These are phyloP conservation scores for Phytophthora citrophthora DNA, from an alignment of 352 stramenopile species.

Conservation along the genomic window DNA sequence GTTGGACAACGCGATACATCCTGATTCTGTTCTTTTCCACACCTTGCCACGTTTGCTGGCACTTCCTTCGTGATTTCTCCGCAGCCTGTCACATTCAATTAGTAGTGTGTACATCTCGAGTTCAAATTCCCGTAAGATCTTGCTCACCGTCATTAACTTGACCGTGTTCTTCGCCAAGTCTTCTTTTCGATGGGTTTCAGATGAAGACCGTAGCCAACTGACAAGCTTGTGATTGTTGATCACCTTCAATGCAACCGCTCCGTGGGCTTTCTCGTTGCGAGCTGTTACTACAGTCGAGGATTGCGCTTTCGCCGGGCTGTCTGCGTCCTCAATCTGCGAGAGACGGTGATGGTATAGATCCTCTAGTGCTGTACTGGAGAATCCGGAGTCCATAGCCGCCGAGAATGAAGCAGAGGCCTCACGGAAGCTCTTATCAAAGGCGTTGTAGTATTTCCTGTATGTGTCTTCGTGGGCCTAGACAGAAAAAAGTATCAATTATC, in stretches of 20 bases:
- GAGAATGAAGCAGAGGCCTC: conserved; percentile 69
- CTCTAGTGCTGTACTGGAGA: conserved; percentile 76
- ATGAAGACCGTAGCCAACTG: conserved; percentile 75
- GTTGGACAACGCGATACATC: conserved; percentile 75
- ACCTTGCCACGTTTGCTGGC: conserved; percentile 59
- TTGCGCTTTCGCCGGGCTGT: conserved; percentile 22
- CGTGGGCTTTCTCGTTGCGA: conserved; percentile 12
- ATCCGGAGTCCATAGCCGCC: conserved; percentile 72
- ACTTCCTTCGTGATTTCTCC: conserved; percentile 69
- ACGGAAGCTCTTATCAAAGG: conserved; percentile 78
- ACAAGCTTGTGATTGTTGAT: conserved; percentile 84
- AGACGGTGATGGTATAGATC: conserved; percentile 66
- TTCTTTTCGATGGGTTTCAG: conserved; percentile 74
- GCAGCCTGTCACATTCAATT: conserved; percentile 41
- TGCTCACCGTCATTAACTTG: conserved; percentile 61
- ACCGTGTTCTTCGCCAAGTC: conserved; percentile 64
- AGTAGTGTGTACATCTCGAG: background rate
- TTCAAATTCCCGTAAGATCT: too few species aligned
- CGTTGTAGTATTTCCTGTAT: conserved; percentile 74
- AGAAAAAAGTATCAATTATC: background rate
- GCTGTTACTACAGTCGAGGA: conserved; percentile 3
- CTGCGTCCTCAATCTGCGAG: conserved; percentile 39
- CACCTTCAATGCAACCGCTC: conserved; percentile 25
- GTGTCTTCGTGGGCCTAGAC: conserved; percentile 62
- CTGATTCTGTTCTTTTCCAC: conserved; percentile 71